Conservation (phyloP, 371 early-diverging fungal genomes). For the Mucor ambiguus region DNA sequence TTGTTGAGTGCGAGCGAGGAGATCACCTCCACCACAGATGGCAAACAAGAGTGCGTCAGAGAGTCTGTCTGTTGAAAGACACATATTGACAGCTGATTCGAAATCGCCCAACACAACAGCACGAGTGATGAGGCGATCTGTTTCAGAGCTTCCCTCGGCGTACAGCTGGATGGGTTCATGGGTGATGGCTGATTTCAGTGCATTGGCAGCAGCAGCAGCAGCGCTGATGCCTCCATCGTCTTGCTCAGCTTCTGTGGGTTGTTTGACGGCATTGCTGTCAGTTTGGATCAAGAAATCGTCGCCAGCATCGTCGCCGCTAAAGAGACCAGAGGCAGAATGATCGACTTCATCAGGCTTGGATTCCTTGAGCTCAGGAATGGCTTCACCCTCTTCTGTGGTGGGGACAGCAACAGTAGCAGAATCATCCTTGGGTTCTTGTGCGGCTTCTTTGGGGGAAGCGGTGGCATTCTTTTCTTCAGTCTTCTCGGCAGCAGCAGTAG, state of each 20-base stretch:
- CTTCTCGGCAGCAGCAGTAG: constrained; percentile 17
- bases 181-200: constrained; percentile 8
- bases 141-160: neutral
- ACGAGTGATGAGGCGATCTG: constrained; percentile 73
- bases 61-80: constrained; percentile 78
- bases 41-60: constrained; percentile 94
- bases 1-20: constrained; percentile 78
- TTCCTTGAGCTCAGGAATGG: neutral
- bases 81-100: constrained; percentile 85
- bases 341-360: constrained; percentile 13
- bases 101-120: constrained; percentile 90
- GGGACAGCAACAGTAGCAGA: constrained; percentile 4
- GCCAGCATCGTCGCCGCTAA: constrained; percentile 29
- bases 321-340: constrained; percentile 35
- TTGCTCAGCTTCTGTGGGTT: constrained; percentile 12
- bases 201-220: constrained; percentile 18
- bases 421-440: constrained; percentile 7
- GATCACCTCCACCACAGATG: constrained; percentile 83
- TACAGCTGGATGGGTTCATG: constrained; percentile 41
- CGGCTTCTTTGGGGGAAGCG: constrained; percentile 16
- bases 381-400: neutral
- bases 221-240: constrained; percentile 11
- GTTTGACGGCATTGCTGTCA: neutral
- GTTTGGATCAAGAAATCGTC: constrained; percentile 34
- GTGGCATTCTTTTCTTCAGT: neutral